Base-by-base conservation (phyloP, 768 basidiomycete genomes). In the Chalciporus chontae region DNA sequence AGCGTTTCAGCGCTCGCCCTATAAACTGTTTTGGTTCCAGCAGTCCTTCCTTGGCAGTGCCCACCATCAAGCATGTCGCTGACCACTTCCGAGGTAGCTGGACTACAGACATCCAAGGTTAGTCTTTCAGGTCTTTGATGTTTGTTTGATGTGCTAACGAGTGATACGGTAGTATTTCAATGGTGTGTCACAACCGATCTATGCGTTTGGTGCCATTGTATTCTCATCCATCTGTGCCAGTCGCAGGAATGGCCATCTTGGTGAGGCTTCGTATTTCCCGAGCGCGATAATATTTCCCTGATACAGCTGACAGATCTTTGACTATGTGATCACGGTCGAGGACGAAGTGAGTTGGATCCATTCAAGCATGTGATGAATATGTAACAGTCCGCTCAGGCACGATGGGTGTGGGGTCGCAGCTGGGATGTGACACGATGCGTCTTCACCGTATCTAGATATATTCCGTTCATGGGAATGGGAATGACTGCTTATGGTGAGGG, bases 401-500 rank as follows among this genome's bases (percentile, higher is more conserved):
- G 32, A n/a, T 62, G 52, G 52, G 43, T 63, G 3, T 63, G 58
- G 60, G 40, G 43, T 3, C 51, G 55, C n/a, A 29, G 15, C 19
- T 62, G 60, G 58, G 50, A 51, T 24, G 21, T 4, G 11, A 57
- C 55, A 1, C 55, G 58, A 21, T 10, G 47, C 27, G 8, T 57
- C 26, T 62, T 64, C 19, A 50, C 34, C 10, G 15, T 44, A 15
- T 63, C 60, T 5, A 61, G 59, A 24, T 62, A 64, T 45, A 23
- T 64, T 9, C 59, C 60, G 4, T 61, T 57, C 23, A 29, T 37
- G 6, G 58, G 55, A 5, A 9, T 17, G 27, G 52, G 14, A 6
- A 23, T 64, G 40, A 48, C 52, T 23, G 45, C 32, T 29, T 54
- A 57, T 40, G 39, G 60, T 61, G 32, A 45, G 52, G 15, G n/a